Evolutionary conservation across 2,329 filamentous ascomycete genomes (phyloP), one percentile per base, ranked within the genome.

Genomic region (Colletotrichum gigasporum): DNA sequence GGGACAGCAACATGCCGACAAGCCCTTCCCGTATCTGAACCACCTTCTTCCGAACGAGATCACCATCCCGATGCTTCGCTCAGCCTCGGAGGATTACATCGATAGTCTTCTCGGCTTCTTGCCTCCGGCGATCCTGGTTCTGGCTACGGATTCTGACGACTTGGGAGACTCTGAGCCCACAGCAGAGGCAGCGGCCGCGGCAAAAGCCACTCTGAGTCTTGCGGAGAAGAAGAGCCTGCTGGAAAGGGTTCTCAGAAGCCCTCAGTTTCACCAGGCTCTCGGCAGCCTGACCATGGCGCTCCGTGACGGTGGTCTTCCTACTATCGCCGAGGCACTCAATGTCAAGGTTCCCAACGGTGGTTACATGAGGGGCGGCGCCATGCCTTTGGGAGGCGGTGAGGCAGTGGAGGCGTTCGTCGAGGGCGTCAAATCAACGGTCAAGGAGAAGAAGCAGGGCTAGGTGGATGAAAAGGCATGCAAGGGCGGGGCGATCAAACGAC

Each of bases 391-490:
- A 42, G 94, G 94, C 54, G 92, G 91, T 5, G 91, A 96, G 71
- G 95, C 95, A 11, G 90, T 99, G 2, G 91, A 96, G 80, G 92
- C 92, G 3, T 99, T 99, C 78, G 85, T 99, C 20, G 88, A 96
- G 59, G 96, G 95, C 3, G 90, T 97, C 48, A 96, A 91, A 84
- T 90, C 87, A 79, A 90, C 88, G 5, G 91, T 94, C 1, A 85
- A 92, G 78, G 86, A 91, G 62, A 78, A 84, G 71, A 71, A 77
- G 69, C 72, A 61, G 48, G 56, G 35, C 11, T 55, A 48, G 34
- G 18, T 28, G 30, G 32, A 22, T 9, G 28, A 16, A 22, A 24
- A 20, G 16, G 63, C n/a, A 14, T 16, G 32, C 10, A 45, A 12
- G 65, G 18, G 32, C 28, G 22, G 39, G 47, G 35, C 26, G 39